Base-by-base conservation (phyloP, 139 green algal species). In the Chlorella sp. region DNA sequence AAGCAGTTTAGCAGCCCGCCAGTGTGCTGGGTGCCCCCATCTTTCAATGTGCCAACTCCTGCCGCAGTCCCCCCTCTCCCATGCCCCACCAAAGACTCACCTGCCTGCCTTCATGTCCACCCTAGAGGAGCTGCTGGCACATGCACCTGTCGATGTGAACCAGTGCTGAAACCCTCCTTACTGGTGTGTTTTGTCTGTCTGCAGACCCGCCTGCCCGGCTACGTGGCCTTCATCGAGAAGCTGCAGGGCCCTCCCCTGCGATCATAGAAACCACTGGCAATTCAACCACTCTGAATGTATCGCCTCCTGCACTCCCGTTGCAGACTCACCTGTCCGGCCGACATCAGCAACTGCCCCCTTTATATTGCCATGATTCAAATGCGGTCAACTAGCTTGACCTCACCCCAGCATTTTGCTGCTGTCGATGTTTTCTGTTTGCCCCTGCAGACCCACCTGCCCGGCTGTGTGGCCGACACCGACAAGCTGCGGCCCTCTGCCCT, bases 121-220 rank as follows among this genome's bases (percentile, higher is more conserved):
- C 11, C 5, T 82, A 57, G 77, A 28, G 30, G 18, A 32, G 21
- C 71, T 40, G 71, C 14, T 2, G 3, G 21, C 71, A 36, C 60
- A 15, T 37, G 21, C 32, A 32, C 21, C 22, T 40, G 21, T 79
- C 30, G 21, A 30, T 36, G 7, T 30, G 15, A 24, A 19, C 68
- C 21, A 7, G 21, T 76, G 15, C 60, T 68, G n/a, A 14, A 14
- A 14, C 15, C 60, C 60, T 18, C 18, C 15, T 18, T 18, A 18
- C 60, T 68, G 60, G 15, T 68, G 60, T 18, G 18, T 68, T 19
- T 21, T n/a, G n/a, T n/a, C 40, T 16, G 3, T 26, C 22, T 91
- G 85, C 88, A 94, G 90, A 95, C 92, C 14, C 94, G 95, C 71
- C 89, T 96, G 32, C 92, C 93, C 83, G 93, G 94, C 9, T 96